Conservation (phyloP, 164 flowering plant species). For the Vitis vinifera region ASM3070453v1 NC_081819.1:18360001-18360500, state of each 20-base stretch:
- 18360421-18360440: constrained; percentile 63
- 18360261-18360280: too few relatives aligned
- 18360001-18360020: constrained; percentile 45
- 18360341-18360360: constrained; percentile 27
- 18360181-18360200: constrained; percentile 39
- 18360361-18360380: constrained; percentile 42
- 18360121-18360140: too few relatives aligned
- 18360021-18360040: constrained; percentile 55
- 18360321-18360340: too few relatives aligned
- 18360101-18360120: too few relatives aligned
- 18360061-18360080: constrained; percentile 43
- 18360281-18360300: too few relatives aligned
- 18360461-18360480: constrained; percentile 64
- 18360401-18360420: constrained; percentile 55
- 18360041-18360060: constrained; percentile 66
- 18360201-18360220: constrained; percentile 65
- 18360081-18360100: constrained; percentile 20
- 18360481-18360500: constrained; percentile 60
- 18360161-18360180: constrained; percentile 28
- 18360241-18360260: constrained; percentile 70
- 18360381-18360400: constrained; percentile 38
- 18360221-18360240: constrained; percentile 40
- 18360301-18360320: too few relatives aligned
- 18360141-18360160: constrained; percentile 6
- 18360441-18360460: constrained; percentile 30